Conservation (phyloP, 805 yeast species). For the Candida bentonensis region DNA sequence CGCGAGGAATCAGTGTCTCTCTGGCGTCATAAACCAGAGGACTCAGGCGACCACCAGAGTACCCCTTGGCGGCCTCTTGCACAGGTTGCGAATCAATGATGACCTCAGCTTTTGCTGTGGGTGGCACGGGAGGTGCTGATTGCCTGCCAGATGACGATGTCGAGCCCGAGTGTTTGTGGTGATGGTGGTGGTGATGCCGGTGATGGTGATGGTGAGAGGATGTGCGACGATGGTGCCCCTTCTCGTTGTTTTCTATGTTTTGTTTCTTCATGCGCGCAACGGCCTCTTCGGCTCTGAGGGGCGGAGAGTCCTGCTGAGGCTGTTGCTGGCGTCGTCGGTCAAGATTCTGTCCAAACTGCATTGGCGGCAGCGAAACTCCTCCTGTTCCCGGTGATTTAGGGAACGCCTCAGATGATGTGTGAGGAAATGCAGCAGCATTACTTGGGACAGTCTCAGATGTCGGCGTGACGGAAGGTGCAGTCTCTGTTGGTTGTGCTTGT, state of each 20-base stretch:
- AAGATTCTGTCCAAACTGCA: conserved; percentile 15
- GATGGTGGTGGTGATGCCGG: conserved; percentile 16
- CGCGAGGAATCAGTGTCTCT: conserved; percentile 12
- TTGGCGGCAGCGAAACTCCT: conserved; percentile 17
- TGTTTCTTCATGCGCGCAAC: conserved; percentile 20
- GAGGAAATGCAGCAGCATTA: no score
- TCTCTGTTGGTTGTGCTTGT: no score
- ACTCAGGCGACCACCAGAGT: conserved; percentile 37
- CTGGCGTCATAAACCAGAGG: conserved; percentile 32
- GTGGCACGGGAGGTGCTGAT: conserved; percentile 3
- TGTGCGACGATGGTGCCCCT: conserved; percentile 9
- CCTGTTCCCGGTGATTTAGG: no score
- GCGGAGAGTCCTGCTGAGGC: conserved; percentile 8
- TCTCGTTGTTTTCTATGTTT: conserved; percentile 3
- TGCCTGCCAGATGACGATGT: conserved; percentile 2
- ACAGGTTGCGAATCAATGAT: conserved; percentile 29
- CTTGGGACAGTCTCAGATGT: no score
- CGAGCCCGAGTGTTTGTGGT: conserved; percentile 2
- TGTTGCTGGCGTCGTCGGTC: conserved; percentile 12
- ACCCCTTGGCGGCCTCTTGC: conserved; percentile 25
- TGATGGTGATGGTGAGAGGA: conserved; percentile 8
- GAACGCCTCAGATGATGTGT: no score
- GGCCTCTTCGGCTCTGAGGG: conserved; percentile 24
- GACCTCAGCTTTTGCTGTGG: conserved; percentile 15
- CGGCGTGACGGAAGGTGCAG: no score